These are phyloP conservation scores for Dendrobium nobile DNA, from an alignment of 106 monocot species.

Conservation along the genomic window DNA sequence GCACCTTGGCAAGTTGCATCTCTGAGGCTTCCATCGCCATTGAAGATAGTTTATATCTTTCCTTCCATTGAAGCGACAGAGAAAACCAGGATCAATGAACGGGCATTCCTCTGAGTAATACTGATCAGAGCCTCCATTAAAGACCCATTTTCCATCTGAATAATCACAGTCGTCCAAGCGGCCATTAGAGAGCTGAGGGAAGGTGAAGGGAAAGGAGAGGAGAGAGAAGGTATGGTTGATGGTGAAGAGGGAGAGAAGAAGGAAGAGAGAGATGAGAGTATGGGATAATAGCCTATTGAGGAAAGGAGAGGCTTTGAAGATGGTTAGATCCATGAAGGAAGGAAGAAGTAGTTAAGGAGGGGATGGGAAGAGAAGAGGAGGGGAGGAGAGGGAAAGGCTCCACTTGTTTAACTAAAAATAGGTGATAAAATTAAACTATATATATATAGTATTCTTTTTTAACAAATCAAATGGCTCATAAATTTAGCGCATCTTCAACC, in stretches of 20 bases:
- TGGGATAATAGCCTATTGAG: background rate
- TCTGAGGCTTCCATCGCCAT: slow-evolving; percentile 74
- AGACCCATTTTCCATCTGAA: slow-evolving; percentile 58
- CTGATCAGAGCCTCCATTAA: slow-evolving; percentile 17
- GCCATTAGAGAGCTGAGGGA: background rate
- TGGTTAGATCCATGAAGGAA: background rate
- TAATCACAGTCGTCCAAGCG: slow-evolving; percentile 31
- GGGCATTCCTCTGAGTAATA: slow-evolving; percentile 61
- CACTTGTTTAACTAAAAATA: too few species aligned
- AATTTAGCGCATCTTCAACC: too few species aligned
- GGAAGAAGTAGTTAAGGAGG: background rate
- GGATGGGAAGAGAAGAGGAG: too few species aligned
- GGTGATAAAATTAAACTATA: too few species aligned
- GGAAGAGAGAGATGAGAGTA: background rate
- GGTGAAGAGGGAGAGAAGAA: background rate
- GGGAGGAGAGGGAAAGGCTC: too few species aligned
- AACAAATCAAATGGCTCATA: too few species aligned
- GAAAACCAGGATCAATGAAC: slow-evolving; percentile 82
- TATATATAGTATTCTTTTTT: too few species aligned
- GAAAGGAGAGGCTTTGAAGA: background rate
- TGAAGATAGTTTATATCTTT: slow-evolving; percentile 44
- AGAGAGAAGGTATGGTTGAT: background rate
- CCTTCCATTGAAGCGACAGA: slow-evolving; percentile 63
- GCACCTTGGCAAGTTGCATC: slow-evolving; percentile 65
- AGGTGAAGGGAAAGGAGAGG: background rate